Evolutionary conservation across 1,139 yeast genomes (phyloP).

Genomic region (Suhomyces bokatorum): DNA sequence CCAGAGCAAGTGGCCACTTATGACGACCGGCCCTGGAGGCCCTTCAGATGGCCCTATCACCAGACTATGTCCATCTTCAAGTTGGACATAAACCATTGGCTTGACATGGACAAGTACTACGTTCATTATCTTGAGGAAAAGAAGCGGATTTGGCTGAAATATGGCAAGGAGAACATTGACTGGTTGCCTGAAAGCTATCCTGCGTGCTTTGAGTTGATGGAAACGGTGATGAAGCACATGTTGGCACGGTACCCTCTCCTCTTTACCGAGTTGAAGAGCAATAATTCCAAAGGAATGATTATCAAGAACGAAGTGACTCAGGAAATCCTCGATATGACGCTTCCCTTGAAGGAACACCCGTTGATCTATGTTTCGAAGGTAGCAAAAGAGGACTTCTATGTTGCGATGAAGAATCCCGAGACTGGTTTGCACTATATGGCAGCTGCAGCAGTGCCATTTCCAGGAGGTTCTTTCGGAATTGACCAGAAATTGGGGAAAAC

Average conservation of each 20-base stretch:
- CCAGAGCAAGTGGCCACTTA: slow-evolving; percentile 65
- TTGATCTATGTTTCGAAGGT: slow-evolving; percentile 60
- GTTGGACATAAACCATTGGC: slow-evolving; percentile 71
- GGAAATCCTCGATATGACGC: slow-evolving; percentile 58
- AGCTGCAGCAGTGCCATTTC: slow-evolving; percentile 78
- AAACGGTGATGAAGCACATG: slow-evolving; percentile 60
- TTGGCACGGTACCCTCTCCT: slow-evolving; percentile 60
- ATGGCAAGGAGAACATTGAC: slow-evolving; percentile 63
- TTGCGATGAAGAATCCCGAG: slow-evolving; percentile 52
- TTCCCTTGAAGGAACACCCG: slow-evolving; percentile 64
- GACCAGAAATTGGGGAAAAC: slow-evolving; percentile 58
- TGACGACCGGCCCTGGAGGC: slow-evolving; percentile 81
- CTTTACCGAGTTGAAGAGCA: slow-evolving; percentile 52
- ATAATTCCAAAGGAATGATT: slow-evolving; percentile 33
- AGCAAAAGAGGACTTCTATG: slow-evolving; percentile 74
- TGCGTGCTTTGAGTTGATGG: slow-evolving; percentile 64
- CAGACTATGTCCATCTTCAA: slow-evolving; percentile 77
- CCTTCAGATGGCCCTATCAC: slow-evolving; percentile 78
- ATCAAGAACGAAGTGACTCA: slow-evolving; percentile 62
- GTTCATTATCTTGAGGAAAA: slow-evolving; percentile 66
- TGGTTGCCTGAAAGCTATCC: slow-evolving; percentile 70
- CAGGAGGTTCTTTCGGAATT: slow-evolving; percentile 74
- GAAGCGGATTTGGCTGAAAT: slow-evolving; percentile 54
- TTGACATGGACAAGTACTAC: slow-evolving; percentile 77
- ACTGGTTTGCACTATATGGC: slow-evolving; percentile 64